These are phyloP conservation scores for Sarcomyxa edulis DNA, from an alignment of 768 basidiomycete species.

Conservation along the genomic window DNA sequence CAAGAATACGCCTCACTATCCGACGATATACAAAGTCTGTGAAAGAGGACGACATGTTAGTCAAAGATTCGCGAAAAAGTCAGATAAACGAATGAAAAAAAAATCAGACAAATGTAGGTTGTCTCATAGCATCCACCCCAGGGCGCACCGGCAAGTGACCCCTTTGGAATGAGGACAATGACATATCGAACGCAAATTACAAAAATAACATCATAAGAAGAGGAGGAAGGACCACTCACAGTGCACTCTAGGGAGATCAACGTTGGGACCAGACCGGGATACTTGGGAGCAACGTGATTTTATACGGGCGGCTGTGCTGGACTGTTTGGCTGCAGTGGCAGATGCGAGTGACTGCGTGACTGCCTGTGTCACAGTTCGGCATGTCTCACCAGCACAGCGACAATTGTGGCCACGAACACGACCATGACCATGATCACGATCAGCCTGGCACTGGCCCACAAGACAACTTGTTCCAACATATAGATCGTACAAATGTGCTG, in stretches of 20 bases:
- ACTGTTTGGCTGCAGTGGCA: too few species aligned
- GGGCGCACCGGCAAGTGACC: slow-evolving; percentile 69
- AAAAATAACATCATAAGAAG: slow-evolving; percentile 46
- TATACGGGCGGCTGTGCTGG: too few species aligned
- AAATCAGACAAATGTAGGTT: slow-evolving; percentile 46
- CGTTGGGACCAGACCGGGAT: too few species aligned
- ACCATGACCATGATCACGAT: slow-evolving; percentile 47
- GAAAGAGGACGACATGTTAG: slow-evolving; percentile 16
- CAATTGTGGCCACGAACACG: slow-evolving; percentile 55
- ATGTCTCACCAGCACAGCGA: slow-evolving; percentile 56
- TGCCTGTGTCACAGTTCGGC: too few species aligned
- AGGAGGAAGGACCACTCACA: slow-evolving; percentile 13
- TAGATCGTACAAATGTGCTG: slow-evolving; percentile 76
- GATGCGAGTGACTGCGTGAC: too few species aligned
- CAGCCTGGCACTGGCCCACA: slow-evolving; percentile 54
- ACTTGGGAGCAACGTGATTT: too few species aligned
- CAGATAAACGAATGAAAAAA: slow-evolving; percentile 6
- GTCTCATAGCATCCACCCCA: slow-evolving; percentile 72
- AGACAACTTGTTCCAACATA: slow-evolving; percentile 68
- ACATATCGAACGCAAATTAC: slow-evolving; percentile 90
- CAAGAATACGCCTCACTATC: slow-evolving; percentile 21
- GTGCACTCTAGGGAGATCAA: too few species aligned
- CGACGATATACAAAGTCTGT: slow-evolving; percentile 14
- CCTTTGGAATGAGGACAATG: slow-evolving; percentile 60
- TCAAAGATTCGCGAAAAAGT: background rate